Evolutionary conservation across 371 early-diverging fungal genomes (phyloP).

Genomic region (Mucor indicus): DNA sequence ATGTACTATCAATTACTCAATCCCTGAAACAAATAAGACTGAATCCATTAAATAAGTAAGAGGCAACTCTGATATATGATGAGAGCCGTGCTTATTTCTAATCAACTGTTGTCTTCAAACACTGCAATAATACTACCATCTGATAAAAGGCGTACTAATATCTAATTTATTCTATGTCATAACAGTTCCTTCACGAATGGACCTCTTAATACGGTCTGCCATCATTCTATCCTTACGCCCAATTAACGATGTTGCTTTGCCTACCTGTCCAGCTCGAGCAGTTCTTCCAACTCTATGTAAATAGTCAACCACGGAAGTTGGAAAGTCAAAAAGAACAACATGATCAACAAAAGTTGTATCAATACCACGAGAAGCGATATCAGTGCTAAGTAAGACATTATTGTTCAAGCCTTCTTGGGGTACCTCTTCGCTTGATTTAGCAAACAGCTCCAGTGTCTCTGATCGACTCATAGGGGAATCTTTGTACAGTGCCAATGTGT

Average conservation of each 20-base stretch:
- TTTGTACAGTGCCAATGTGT: conserved; percentile 57
- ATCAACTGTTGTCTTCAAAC: too few relatives aligned
- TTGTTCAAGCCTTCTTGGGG: conserved; percentile 6
- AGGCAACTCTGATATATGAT: too few relatives aligned
- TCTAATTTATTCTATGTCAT: too few relatives aligned
- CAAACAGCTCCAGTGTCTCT: conserved; percentile 44
- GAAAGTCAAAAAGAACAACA: conserved; percentile 95
- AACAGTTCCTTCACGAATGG: conserved; percentile 63
- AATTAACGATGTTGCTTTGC: conserved; percentile 84
- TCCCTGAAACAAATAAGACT: too few relatives aligned
- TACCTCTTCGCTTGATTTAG: conserved; percentile 16
- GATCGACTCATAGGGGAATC: conserved; percentile 46
- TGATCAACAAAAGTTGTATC: conserved; percentile 91
- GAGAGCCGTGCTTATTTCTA: too few relatives aligned
- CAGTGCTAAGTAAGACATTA: conserved; percentile 86
- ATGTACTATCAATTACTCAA: too few relatives aligned
- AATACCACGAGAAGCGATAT: conserved; percentile 92
- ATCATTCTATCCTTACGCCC: conserved; percentile 74
- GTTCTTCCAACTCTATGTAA: conserved; percentile 97
- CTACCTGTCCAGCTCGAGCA: conserved; percentile 83
- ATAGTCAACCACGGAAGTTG: conserved; percentile 89
- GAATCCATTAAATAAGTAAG: too few relatives aligned
- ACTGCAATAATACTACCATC: too few relatives aligned
- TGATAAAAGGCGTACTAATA: too few relatives aligned
- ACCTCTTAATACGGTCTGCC: conserved; percentile 74